Base-by-base conservation (phyloP, 2,329 filamentous ascomycete species). In the Trichoderma oligosporum region DNA sequence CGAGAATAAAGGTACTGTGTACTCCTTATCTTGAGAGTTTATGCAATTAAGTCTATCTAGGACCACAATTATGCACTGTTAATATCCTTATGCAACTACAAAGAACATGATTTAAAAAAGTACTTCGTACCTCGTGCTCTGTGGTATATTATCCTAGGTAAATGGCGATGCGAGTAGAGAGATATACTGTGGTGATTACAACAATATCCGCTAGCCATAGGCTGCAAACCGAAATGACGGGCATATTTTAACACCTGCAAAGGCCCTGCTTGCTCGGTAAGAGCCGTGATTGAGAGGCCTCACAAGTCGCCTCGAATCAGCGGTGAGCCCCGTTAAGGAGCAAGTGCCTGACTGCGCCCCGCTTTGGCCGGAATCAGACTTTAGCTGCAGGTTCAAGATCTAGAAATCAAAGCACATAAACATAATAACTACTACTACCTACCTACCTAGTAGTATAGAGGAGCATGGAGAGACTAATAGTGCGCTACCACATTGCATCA, bases 281-380 rank as follows among this genome's bases (percentile, higher is more conserved):
- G 16, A 22, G 36, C 35, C 12, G 33, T 55, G 52, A 46, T 31
- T 54, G 7, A 20, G 29, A 49, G 54, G 56, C 48, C 56, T 58
- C 48, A 54, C 41, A 42, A 31, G 39, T 27, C 36, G 55, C 55
- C 47, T 49, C 55, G 47, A 41, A 57, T 57, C 46, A 57, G 38
- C 55, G 55, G 56, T 53, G 39, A 47, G 18, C 56, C 56, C 56
- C 56, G 56, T 58, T 58, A 58, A 51, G 48, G 39, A 47, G 56
- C 41, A 45, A 31, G 25, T 36, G n/a, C n/a, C n/a, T n/a, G n/a
- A n/a, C n/a, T n/a, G 25, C 66, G 66, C 65, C 66, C 66, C 66
- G 66, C 66, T 66, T 29, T 61, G 58, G 45, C 46, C 56, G 25
- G 25, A 35, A 27, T 8, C 48, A 58, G 33, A 35, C 45, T 27